These are phyloP conservation scores for Guadua angustifolia DNA, from an alignment of 176 grass and related monocot genomes.

Conservation along the genomic window DNA sequence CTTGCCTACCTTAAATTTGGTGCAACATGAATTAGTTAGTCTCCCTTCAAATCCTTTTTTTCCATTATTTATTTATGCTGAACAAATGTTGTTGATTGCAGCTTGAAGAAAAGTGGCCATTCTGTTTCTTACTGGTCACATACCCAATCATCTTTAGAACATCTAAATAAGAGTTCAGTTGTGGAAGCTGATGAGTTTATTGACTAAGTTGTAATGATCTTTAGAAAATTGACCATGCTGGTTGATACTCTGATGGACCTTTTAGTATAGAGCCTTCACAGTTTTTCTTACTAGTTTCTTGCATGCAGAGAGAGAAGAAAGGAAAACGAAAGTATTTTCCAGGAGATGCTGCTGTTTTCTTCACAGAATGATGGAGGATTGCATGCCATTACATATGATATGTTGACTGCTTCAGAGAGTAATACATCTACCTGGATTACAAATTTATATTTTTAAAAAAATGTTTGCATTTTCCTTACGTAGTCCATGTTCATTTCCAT, in stretches of 20 bases:
- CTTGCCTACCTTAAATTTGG: slow-evolving; percentile 29
- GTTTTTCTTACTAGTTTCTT: slow-evolving; percentile 25
- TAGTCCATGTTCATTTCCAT: slow-evolving; percentile 44
- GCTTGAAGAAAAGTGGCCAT: slow-evolving; percentile 53
- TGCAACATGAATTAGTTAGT: slow-evolving; percentile 42
- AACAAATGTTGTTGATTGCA: slow-evolving; percentile 47
- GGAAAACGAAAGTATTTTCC: slow-evolving; percentile 53
- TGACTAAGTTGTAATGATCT: slow-evolving; percentile 56
- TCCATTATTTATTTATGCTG: slow-evolving; percentile 36
- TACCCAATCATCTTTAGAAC: slow-evolving; percentile 55
- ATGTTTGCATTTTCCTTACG: slow-evolving; percentile 8
- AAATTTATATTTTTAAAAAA: slow-evolving; percentile 1
- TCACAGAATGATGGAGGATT: slow-evolving; percentile 60
- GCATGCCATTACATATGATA: slow-evolving; percentile 39
- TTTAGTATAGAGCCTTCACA: slow-evolving; percentile 24
- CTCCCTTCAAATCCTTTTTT: slow-evolving; percentile 26
- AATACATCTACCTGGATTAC: slow-evolving; percentile 40
- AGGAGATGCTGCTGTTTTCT: slow-evolving; percentile 46
- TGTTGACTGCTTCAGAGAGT: slow-evolving; percentile 62
- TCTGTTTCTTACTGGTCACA: slow-evolving; percentile 66
- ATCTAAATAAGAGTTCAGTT: slow-evolving; percentile 51
- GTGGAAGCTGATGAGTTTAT: slow-evolving; percentile 54
- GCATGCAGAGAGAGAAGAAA: slow-evolving; percentile 60
- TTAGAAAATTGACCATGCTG: background rate
- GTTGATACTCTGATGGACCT: slow-evolving; percentile 16